Evolutionary conservation across 495 filamentous ascomycete genomes (phyloP).

Genomic region (Pseudomonodictys pantanalensis): DNA sequence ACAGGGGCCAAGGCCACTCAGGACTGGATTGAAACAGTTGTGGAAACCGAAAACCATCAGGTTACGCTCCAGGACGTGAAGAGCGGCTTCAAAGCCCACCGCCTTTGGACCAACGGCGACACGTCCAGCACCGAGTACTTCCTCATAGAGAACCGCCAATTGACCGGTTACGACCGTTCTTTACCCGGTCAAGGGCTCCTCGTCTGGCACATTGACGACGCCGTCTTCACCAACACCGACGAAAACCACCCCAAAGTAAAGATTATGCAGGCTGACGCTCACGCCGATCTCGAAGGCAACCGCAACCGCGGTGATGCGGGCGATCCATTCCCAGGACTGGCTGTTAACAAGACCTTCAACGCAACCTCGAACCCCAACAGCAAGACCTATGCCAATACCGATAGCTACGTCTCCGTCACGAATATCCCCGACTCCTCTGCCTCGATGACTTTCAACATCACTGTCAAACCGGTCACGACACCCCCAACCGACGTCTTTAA

Average conservation of each 20-base stretch:
- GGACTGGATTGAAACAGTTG: constrained; percentile 17
- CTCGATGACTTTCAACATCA: constrained; percentile 23
- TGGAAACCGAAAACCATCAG: constrained; percentile 16
- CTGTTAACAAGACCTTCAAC: constrained; percentile 16
- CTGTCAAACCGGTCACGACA: constrained; percentile 13
- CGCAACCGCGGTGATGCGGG: constrained; percentile 12
- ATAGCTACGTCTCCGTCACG: constrained; percentile 25
- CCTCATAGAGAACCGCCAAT: constrained; percentile 21
- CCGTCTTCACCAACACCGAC: constrained; percentile 6
- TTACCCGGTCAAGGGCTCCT: constrained; percentile 17
- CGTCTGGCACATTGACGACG: constrained; percentile 25
- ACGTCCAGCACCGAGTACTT: constrained; percentile 18
- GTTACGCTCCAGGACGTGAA: constrained; percentile 20
- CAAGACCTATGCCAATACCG: constrained; percentile 13
- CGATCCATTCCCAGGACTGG: constrained; percentile 15
- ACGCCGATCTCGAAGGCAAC: constrained; percentile 4
- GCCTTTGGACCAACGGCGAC: constrained; percentile 21
- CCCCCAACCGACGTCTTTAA: constrained; percentile 12
- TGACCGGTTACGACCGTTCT: constrained; percentile 22
- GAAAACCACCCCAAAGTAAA: constrained; percentile 24
- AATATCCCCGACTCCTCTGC: constrained; percentile 5
- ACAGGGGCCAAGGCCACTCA: constrained; percentile 23
- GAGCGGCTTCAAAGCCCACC: constrained; percentile 14
- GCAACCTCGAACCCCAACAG: constrained; percentile 19
- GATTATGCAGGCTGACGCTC: constrained; percentile 20